phyloP scores from a whole-genome alignment of 495 filamentous ascomycete genomes.

The Penicillium chermesinum region DNA sequence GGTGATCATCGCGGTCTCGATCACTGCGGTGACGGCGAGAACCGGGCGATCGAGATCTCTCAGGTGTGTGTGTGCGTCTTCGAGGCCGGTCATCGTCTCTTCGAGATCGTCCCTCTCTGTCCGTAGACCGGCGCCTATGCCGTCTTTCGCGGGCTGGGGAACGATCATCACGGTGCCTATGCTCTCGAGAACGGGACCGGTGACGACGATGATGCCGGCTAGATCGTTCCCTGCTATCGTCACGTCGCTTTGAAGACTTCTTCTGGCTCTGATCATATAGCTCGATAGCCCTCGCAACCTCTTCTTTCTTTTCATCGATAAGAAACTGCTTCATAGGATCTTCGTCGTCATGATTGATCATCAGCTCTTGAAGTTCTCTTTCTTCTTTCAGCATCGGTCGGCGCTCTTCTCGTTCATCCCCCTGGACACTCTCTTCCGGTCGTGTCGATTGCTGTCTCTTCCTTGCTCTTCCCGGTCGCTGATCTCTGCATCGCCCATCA shows the following conservation, averaged over 20 bases:
- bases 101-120: slow-evolving; percentile 21
- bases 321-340: slow-evolving; percentile 95
- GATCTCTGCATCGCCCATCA: slow-evolving; percentile 30
- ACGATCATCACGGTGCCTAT: slow-evolving; percentile 31
- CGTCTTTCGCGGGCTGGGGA: slow-evolving; percentile 30
- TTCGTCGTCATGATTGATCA: slow-evolving; percentile 82
- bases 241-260: slow-evolving; percentile 32
- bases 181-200: slow-evolving; percentile 34
- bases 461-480: slow-evolving; percentile 18
- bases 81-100: slow-evolving; percentile 30
- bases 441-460: slow-evolving; percentile 31
- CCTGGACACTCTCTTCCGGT: slow-evolving; percentile 39
- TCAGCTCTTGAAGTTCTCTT: slow-evolving; percentile 67
- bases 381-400: slow-evolving; percentile 61
- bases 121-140: slow-evolving; percentile 24
- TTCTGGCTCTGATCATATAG: slow-evolving; percentile 44
- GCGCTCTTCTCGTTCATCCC: slow-evolving; percentile 32
- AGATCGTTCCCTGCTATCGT: slow-evolving; percentile 34
- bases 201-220: slow-evolving; percentile 55
- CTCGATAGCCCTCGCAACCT: slow-evolving; percentile 66
- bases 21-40: slow-evolving; percentile 29
- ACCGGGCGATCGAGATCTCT: slow-evolving; percentile 11
- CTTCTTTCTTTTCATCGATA: slow-evolving; percentile 82
- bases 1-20: slow-evolving; percentile 33
- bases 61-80: background rate